These are phyloP conservation scores for Rhodotorula sp. DNA, from an alignment of 1,284 basidiomycete species.

Conservation along the genomic window DNA sequence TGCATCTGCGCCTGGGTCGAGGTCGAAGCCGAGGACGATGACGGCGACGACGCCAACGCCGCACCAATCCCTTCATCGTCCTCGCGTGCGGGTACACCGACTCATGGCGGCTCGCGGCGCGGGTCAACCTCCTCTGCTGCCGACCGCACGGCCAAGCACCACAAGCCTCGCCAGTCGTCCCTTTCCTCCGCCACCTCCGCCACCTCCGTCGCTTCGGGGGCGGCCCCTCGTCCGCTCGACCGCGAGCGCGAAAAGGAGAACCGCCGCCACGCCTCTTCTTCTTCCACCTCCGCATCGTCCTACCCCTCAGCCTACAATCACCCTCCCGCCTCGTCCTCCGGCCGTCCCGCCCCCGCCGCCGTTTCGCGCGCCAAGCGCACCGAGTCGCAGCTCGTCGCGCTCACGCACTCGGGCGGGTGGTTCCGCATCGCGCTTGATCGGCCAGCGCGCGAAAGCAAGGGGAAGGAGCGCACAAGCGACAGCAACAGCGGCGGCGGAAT, in stretches of 20 bases:
- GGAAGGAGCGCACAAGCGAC: constrained; percentile 47
- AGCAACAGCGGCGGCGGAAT: background rate
- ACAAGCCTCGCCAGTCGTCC: background rate
- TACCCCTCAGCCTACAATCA: too few relatives aligned
- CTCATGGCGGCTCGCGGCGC: background rate
- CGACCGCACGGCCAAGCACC: background rate
- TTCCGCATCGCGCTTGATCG: constrained; percentile 75
- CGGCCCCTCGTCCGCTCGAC: background rate
- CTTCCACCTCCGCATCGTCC: too few relatives aligned
- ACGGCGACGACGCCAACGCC: background rate
- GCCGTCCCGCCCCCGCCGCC: background rate
- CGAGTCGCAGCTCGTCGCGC: constrained; percentile 68
- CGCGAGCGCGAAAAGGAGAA: background rate
- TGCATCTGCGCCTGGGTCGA: constrained; percentile 43
- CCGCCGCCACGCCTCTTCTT: too few relatives aligned
- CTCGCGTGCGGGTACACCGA: background rate
- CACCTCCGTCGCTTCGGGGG: too few relatives aligned
- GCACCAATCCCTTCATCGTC: background rate
- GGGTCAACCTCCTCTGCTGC: background rate
- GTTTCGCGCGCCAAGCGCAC: background rate
- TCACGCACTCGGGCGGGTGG: constrained; percentile 91
- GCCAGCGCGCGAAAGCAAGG: constrained; percentile 49
- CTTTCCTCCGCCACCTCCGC: too few relatives aligned
- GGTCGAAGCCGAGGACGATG: background rate
- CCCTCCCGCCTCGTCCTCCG: too few relatives aligned